Evolutionary conservation across 805 yeast species (phyloP).

Genomic region (Wickerhamiella lipophila): DNA sequence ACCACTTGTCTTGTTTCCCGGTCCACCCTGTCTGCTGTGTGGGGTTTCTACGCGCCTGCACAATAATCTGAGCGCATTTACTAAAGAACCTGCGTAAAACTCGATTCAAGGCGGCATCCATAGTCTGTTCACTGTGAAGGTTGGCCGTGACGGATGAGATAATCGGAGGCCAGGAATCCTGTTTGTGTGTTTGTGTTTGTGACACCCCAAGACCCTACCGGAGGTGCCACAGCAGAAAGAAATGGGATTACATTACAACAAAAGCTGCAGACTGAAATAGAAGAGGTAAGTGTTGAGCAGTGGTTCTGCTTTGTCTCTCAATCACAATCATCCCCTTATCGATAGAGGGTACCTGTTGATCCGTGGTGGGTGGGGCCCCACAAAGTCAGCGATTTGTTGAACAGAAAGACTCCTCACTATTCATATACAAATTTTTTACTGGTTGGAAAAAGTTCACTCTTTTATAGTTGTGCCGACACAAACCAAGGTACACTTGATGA

Average conservation of each 20-base stretch:
- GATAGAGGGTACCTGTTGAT: not conserved
- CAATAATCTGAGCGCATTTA: slow-evolving; percentile 30
- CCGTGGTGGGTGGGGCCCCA: too few species aligned
- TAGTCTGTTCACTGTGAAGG: not conserved
- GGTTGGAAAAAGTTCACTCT: not conserved
- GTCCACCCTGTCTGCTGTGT: slow-evolving; percentile 17
- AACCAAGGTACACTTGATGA: not conserved
- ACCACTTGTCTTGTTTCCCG: slow-evolving; percentile 27
- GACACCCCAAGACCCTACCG: not conserved
- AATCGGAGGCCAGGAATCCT: not conserved
- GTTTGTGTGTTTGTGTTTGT: too few species aligned
- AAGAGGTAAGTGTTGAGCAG: too few species aligned
- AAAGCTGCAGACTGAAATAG: too few species aligned
- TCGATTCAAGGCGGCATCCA: slow-evolving; percentile 20
- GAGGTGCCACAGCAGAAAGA: too few species aligned
- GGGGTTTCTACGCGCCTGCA: slow-evolving; percentile 18
- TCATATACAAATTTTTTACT: not conserved
- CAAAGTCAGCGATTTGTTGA: too few species aligned
- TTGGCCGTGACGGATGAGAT: not conserved
- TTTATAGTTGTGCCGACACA: slow-evolving; percentile 2
- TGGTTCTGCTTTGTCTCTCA: not conserved
- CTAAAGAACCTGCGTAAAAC: slow-evolving; percentile 31
- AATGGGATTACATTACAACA: too few species aligned
- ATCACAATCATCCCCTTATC: not conserved
- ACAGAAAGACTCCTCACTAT: not conserved